Base-by-base conservation (phyloP, 2,329 filamentous ascomycete species). In the Fusarium metavorans region DNA sequence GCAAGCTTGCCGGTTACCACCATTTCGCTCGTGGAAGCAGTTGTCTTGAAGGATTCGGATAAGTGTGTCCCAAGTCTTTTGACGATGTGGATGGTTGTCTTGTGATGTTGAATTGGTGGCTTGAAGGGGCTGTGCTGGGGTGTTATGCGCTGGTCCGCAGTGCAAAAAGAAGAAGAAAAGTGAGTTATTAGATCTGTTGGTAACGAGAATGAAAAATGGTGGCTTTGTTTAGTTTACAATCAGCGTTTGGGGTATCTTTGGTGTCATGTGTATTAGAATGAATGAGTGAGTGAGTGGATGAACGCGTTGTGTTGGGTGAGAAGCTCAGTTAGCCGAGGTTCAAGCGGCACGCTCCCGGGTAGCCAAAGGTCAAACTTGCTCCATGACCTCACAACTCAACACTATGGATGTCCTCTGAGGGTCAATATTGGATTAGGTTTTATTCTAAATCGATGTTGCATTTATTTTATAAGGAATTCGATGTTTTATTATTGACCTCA, bases 1-100 rank as follows among this genome's bases (percentile, higher is more conserved):
- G 77, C 75, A 64, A 79, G 71, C 30, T 67, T 75, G 14, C 77
- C 76, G 9, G 75, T 73, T 39, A 67, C 64, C 18, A 70, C 72
- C 80, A 82, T 82, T 13, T 63, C 56, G 30, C 48, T 63, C 20
- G n/a, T 18, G 30, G 45, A 10, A 3, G 27, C 20, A 41, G 18
- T 41, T 41, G 34, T 34, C 57, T 39, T 18, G 10, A 6, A 43
- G 16, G 16, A 11, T n/a, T 20, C 34, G 52, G n/a, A 23, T 59
- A 43, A 20, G 8, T 16, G 20, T 34, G 48, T 52, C 25, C n/a
- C 48, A 20, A 32, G 48, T 32, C 11, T 32, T 52, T 32, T 20
- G 48, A 20, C 11, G 3, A 54, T 54, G 25, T 32, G 18, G 10
- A 20, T 52, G 14, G 37, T 34, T 30, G 48, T 54, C 18, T 43